These are phyloP conservation scores for Aureobasidium mangrovei DNA, from an alignment of 2,329 filamentous ascomycete species.

Conservation along the genomic window DNA sequence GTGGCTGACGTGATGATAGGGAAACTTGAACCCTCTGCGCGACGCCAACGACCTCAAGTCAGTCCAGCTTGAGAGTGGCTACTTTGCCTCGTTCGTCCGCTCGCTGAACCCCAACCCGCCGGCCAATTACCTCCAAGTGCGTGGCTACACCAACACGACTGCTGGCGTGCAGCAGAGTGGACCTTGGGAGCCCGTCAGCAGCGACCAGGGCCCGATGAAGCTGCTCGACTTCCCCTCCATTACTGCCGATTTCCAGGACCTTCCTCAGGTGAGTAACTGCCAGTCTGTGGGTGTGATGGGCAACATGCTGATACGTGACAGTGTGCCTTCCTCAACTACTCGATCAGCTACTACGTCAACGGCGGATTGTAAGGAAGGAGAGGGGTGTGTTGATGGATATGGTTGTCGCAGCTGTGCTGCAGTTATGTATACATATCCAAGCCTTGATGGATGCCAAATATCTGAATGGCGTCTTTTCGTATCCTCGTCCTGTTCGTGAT, in stretches of 20 bases:
- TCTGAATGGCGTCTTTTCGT: no score
- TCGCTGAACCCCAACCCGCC: slow-evolving; percentile 45
- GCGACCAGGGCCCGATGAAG: slow-evolving; percentile 31
- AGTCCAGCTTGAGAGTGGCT: slow-evolving; percentile 37
- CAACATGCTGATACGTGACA: background rate
- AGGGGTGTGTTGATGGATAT: background rate
- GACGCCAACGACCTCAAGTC: slow-evolving; percentile 43
- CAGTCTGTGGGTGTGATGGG: background rate
- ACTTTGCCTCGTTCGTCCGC: slow-evolving; percentile 45
- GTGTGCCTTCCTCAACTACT: slow-evolving; percentile 41
- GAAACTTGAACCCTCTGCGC: slow-evolving; percentile 34
- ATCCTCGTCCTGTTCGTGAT: no score
- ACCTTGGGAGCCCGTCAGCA: slow-evolving; percentile 31
- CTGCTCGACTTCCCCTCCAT: slow-evolving; percentile 41
- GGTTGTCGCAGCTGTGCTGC: background rate
- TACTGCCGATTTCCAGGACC: slow-evolving; percentile 38
- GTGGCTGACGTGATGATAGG: slow-evolving; percentile 17
- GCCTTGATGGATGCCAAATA: no score
- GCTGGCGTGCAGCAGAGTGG: slow-evolving; percentile 34
- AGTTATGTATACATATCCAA: background rate
- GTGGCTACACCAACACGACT: slow-evolving; percentile 38
- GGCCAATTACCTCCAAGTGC: slow-evolving; percentile 34
- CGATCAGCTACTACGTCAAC: slow-evolving; percentile 36
- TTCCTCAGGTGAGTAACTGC: slow-evolving; percentile 30
- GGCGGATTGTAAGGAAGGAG: slow-evolving; percentile 16